These are phyloP conservation scores for Phaeosphaeria sp. DNA, from an alignment of 2,329 filamentous ascomycete genomes.

Conservation along the genomic window DNA sequence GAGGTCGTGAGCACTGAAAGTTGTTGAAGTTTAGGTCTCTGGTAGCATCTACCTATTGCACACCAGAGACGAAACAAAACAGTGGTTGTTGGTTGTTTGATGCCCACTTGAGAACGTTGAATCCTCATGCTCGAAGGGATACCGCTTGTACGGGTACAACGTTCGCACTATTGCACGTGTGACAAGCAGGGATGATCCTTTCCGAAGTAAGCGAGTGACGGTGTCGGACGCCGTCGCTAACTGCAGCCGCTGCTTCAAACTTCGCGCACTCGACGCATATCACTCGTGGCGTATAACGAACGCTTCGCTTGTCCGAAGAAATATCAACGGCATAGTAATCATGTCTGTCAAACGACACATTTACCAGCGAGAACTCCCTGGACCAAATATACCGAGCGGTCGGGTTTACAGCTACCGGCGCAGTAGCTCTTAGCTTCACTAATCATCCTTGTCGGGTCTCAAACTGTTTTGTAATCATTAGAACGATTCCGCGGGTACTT, in stretches of 20 bases:
- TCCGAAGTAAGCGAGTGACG: not conserved
- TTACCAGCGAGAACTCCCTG: no score
- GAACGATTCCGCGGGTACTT: not conserved
- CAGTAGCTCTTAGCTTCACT: slow-evolving; percentile 1
- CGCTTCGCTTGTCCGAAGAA: no score
- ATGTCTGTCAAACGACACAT: no score
- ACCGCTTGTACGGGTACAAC: not conserved
- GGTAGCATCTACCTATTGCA: no score
- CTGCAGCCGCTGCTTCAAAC: not conserved
- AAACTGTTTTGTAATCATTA: slow-evolving; percentile 2
- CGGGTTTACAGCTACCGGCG: not conserved
- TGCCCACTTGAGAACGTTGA: no score
- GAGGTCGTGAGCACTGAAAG: not conserved
- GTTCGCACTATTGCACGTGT: not conserved
- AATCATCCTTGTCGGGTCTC: not conserved
- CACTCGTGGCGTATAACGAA: no score
- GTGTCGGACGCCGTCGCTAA: not conserved
- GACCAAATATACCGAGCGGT: not conserved
- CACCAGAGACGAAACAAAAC: no score
- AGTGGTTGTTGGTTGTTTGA: no score
- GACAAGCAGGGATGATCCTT: not conserved
- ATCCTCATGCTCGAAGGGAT: no score
- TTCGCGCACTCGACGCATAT: not conserved
- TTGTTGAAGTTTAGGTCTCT: not conserved
- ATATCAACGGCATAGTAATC: no score